These are phyloP conservation scores for Obelidium mucronatum DNA, from an alignment of 192 early-diverging fungal genomes.

Conservation along the genomic window DNA sequence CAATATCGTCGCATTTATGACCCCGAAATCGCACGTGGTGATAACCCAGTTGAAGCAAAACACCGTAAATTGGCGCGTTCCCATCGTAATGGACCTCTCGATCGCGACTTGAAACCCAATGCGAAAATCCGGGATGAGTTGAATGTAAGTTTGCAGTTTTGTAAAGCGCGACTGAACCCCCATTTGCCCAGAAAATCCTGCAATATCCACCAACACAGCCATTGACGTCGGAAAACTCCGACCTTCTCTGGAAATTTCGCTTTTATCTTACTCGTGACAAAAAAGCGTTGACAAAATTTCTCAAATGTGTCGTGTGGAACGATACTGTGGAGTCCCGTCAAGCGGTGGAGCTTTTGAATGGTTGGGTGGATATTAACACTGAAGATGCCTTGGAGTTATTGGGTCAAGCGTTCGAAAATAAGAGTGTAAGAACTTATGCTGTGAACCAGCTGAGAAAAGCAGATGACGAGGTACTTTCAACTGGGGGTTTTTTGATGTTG, in stretches of 20 bases:
- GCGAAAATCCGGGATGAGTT: slow-evolving; percentile 95
- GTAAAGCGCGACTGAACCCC: background rate
- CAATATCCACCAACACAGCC: slow-evolving; percentile 90
- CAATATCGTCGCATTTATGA: slow-evolving; percentile 57
- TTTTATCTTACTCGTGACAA: slow-evolving; percentile 95
- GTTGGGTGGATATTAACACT: slow-evolving; percentile 92
- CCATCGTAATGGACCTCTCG: slow-evolving; percentile 88
- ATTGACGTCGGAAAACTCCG: slow-evolving; percentile 87
- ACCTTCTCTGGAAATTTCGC: slow-evolving; percentile 98
- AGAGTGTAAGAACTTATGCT: slow-evolving; percentile 84
- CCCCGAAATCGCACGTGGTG: slow-evolving; percentile 79
- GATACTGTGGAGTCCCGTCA: slow-evolving; percentile 91
- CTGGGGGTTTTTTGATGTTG: background rate
- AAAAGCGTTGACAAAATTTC: slow-evolving; percentile 96
- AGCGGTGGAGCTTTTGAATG: slow-evolving; percentile 83
- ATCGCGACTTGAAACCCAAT: slow-evolving; percentile 96
- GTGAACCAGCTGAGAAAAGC: slow-evolving; percentile 88
- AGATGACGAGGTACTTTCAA: slow-evolving; percentile 93
- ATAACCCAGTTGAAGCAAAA: slow-evolving; percentile 96
- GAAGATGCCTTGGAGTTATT: slow-evolving; percentile 97
- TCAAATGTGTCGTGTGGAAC: slow-evolving; percentile 95
- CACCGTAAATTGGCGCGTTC: slow-evolving; percentile 88
- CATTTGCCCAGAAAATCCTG: slow-evolving; percentile 74
- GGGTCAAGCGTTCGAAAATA: slow-evolving; percentile 85
- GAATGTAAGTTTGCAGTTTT: slow-evolving; percentile 54